Base-by-base conservation (phyloP, 2,329 filamentous ascomycete species). In the Lachnellula occidentalis region DNA sequence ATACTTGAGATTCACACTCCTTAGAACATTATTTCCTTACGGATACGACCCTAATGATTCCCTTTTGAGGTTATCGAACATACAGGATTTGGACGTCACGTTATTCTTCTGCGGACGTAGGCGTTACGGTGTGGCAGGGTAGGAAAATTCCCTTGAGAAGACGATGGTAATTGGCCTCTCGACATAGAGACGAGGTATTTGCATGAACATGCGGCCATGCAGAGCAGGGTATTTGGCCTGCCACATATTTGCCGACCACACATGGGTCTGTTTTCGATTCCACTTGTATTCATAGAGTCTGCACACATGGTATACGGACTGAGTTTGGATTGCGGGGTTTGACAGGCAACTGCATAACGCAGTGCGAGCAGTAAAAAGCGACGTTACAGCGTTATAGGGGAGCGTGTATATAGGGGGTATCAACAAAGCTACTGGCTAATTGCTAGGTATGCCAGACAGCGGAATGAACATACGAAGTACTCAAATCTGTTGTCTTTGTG, bases 1-100 rank as follows among this genome's bases (percentile, higher is more conserved):
- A 86, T 53, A 34, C 47, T 17, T 47, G 48, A 46, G 51, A 52
- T 37, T 21, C 21, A 36, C 14, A 34, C 27, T 36, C 48, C n/a
- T n/a, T 34, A 24, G 27, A 34, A 51, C 51, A 56, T 53, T 11
- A 47, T 57, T 58, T 54, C 45, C 41, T 56, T 56, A 45, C 55
- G 56, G 49, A 64, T 36, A 64, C 61, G 62, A 64, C 50, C 39
- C 51, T 57, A 31, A 64, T 46, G 61, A 62, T 60, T 63, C 59
- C 51, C 50, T 55, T 55, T 60, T 49, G 34, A 50, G 31, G 21
- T 56, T 37, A 56, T 49, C 42, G 9, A 55, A 39, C 54, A 61
- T 60, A 57, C 59, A 63, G 53, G 58, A 60, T 61, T 62, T 64
- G 59, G 24, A 56, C 58, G 59, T 56, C 51, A 46, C 48, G 53